Evolutionary conservation across 371 early-diverging fungal genomes (phyloP), one percentile per base, ranked within the genome.

Genomic region (Mortierella sp.): DNA sequence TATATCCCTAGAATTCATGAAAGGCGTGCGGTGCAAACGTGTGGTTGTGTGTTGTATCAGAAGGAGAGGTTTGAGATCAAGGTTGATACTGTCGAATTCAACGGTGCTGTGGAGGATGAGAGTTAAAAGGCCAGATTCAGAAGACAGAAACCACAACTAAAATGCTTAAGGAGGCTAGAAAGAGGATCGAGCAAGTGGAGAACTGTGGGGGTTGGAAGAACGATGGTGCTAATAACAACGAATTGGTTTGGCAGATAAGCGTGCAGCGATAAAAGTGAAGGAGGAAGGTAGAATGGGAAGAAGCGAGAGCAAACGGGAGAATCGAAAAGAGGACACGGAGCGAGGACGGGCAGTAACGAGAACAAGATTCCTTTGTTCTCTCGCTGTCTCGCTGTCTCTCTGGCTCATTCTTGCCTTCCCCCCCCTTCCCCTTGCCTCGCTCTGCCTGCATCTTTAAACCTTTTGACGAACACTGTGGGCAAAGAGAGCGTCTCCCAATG

Each of bases 1-100:
- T 27, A 51, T 46, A 18, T 21, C 46, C 14, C 31, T 56, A 19
- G 57, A 24, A 30, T 56, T 45, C 57, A 56, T 56, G 28, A n/a
- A 58, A 19, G 47, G 16, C 47, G 47, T 34, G 14, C 1, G 39
- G 23, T 14, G 47, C 12, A 14, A n/a, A 26, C 9, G 53, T 27
- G 18, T 23, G 30, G 27, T 16, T 21, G 60, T 10, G 21, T 19
- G 38, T 51, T 12, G 30, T 2, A 21, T 2, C 43, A 30, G 18
- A 27, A 31, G 7, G 27, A 3, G 42, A 43, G 28, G 34, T 21
- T 3, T 5, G 19, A 38, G 38, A 14, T 38, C 24, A 31, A 24
- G n/a, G 28, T 6, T n/a, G 54, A 61, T 10, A 34, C 34, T 34
- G 34, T 34, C n/a, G 34, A 34, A 10, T 34, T 7, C 34, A 7